Conservation (phyloP, 495 filamentous ascomycete species). For the Wilcoxina mikolae region DNA sequence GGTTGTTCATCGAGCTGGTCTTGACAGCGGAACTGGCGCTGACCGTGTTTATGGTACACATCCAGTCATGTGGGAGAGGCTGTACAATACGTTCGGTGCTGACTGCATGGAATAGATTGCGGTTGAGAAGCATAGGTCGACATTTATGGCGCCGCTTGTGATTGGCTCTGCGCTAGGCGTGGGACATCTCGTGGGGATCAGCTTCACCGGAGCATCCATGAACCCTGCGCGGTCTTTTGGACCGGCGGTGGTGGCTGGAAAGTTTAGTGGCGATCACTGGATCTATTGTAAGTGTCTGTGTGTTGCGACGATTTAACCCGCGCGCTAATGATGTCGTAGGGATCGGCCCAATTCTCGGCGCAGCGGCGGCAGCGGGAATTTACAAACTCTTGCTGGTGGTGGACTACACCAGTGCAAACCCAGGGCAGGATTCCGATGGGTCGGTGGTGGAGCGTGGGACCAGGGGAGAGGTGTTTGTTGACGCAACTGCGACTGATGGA, state of each 20-base stretch:
- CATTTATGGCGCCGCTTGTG: conserved; percentile 61
- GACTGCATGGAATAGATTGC: background rate
- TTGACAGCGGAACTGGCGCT: conserved; percentile 64
- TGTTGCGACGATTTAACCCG: background rate
- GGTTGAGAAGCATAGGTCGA: conserved; percentile 44
- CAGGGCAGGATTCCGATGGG: conserved; percentile 28
- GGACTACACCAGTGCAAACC: conserved; percentile 30
- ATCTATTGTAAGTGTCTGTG: conserved; percentile 38
- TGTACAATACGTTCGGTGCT: background rate
- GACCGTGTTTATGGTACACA: conserved; percentile 51
- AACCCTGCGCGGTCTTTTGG: conserved; percentile 63
- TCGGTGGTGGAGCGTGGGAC: background rate
- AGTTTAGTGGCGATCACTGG: conserved; percentile 58
- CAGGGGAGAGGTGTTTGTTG: background rate
- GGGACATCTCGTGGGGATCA: conserved; percentile 52
- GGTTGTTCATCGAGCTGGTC: conserved; percentile 64
- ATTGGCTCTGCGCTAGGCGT: conserved; percentile 65
- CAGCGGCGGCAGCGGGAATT: conserved; percentile 22
- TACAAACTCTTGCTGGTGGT: conserved; percentile 27
- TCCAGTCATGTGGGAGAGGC: background rate
- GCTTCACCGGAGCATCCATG: conserved; percentile 54
- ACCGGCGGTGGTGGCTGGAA: conserved; percentile 46
- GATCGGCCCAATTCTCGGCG: conserved; percentile 38
- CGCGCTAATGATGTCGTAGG: conserved; percentile 17
- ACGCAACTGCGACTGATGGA: background rate